phyloP scores from a whole-genome alignment of 306 rosid genomes.

The Nissolia schottii region DNA sequence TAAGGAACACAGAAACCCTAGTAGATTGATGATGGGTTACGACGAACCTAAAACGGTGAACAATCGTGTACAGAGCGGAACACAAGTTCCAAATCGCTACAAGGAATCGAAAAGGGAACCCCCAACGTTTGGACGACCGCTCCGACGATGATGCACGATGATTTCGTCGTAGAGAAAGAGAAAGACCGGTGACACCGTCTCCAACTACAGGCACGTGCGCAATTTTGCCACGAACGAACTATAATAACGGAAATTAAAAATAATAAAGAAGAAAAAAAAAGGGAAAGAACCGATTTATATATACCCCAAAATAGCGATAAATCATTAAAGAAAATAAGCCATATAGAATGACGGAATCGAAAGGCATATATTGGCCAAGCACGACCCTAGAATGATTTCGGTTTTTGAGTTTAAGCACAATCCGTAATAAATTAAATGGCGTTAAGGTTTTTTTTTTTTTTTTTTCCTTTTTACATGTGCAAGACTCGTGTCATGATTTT shows the following conservation, averaged over 20 bases:
- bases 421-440: too few relatives aligned
- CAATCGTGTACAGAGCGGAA: background rate
- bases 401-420: too few relatives aligned
- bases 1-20: slow-evolving; percentile 25
- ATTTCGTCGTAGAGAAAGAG: slow-evolving; percentile 19
- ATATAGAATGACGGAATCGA: too few relatives aligned
- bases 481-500: too few relatives aligned
- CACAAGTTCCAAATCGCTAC: background rate
- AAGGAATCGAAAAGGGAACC: background rate
- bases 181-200: slow-evolving; percentile 37
- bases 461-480: too few relatives aligned
- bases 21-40: background rate
- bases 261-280: background rate
- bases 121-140: background rate
- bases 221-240: slow-evolving; percentile 31
- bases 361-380: background rate
- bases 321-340: background rate
- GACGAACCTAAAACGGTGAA: slow-evolving; percentile 27
- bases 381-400: too few relatives aligned
- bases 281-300: background rate
- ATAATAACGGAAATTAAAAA: slow-evolving; percentile 12
- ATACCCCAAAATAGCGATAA: background rate
- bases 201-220: slow-evolving; percentile 38
- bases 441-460: too few relatives aligned
- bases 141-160: slow-evolving; percentile 16